Conservation (phyloP, 1,139 yeast genomes). For the Lodderomyces metapsilosis region DNA sequence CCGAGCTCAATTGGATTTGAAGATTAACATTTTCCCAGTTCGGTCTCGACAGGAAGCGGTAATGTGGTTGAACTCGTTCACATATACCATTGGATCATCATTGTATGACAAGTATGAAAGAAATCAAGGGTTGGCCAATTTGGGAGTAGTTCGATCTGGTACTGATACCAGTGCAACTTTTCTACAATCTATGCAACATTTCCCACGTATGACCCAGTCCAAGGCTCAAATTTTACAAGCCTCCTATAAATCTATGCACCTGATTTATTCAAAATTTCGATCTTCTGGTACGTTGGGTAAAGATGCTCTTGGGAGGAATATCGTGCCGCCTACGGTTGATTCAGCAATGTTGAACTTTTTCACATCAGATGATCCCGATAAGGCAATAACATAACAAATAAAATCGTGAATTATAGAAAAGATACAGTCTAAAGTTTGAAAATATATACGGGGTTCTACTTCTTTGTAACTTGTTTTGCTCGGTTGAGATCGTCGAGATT, state of each 20-base stretch:
- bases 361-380: constrained; percentile 51
- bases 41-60: constrained; percentile 47
- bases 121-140: constrained; percentile 51
- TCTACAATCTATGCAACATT: constrained; percentile 50
- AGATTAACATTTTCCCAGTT: constrained; percentile 48
- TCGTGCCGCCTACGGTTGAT: constrained; percentile 39
- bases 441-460: neutral
- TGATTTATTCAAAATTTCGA: constrained; percentile 31
- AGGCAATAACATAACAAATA: constrained; percentile 20
- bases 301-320: constrained; percentile 24
- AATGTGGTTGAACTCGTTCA: constrained; percentile 54
- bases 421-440: no score
- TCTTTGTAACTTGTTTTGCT: constrained; percentile 42
- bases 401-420: neutral
- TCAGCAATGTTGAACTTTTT: constrained; percentile 46
- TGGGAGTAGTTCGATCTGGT: constrained; percentile 58
- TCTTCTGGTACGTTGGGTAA: constrained; percentile 28
- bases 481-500: constrained; percentile 52
- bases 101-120: constrained; percentile 57
- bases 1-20: constrained; percentile 28
- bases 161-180: constrained; percentile 45
- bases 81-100: constrained; percentile 53
- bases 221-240: constrained; percentile 35
- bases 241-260: constrained; percentile 37
- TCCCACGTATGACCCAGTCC: constrained; percentile 54